Base-by-base conservation (phyloP, 2,329 filamentous ascomycete species). In the Pseudogymnoascus pannorum region DNA sequence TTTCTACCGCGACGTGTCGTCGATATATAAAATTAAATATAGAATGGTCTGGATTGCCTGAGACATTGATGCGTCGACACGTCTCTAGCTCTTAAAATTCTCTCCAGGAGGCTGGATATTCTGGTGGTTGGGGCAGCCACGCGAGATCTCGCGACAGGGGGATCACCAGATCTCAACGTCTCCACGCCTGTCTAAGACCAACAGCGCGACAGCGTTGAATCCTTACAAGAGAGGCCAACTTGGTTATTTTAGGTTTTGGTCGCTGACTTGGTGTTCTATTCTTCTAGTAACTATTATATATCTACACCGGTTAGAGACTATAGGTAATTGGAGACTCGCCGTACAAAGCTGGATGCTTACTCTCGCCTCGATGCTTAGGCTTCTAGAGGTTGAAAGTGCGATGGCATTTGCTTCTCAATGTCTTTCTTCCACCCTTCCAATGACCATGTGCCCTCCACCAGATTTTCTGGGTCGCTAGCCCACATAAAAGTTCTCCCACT, bases 391-490 rank as follows among this genome's bases (percentile, higher is more conserved):
- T 42, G 61, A 63, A 66, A 66, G 38, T 66, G 63, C 24, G 63
- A 66, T 60, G 58, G 58, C 61, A 63, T 64, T 62, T 66, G 61
- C 61, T 66, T 61, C 42, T 64, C 63, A 18, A 65, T 61, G 40
- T 20, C 51, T 22, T 60, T 66, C 62, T 63, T 63, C 62, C 62
- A 66, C 35, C 64, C 62, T 60, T 66, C 62, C 57, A 64, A 63
- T 31, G 64, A 65, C 62, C 65, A 66, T 36, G 42, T 61, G 29
- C 65, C 63, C 36, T 64, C 64, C 3, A 24, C 61, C 40, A 64
- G 57, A 54, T 64, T 61, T 40, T 26, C 24, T 35, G 20, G 36
- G 35, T 64, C 61, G 59, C 11, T 51, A 48, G 44, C 44, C 64
- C 59, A 64, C 57, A 63, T 48, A 58, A 65, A 64, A 57, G 64